Conservation (phyloP, 2,329 filamentous ascomycete genomes). For the Arthrobotrys entomopaga region DNA sequence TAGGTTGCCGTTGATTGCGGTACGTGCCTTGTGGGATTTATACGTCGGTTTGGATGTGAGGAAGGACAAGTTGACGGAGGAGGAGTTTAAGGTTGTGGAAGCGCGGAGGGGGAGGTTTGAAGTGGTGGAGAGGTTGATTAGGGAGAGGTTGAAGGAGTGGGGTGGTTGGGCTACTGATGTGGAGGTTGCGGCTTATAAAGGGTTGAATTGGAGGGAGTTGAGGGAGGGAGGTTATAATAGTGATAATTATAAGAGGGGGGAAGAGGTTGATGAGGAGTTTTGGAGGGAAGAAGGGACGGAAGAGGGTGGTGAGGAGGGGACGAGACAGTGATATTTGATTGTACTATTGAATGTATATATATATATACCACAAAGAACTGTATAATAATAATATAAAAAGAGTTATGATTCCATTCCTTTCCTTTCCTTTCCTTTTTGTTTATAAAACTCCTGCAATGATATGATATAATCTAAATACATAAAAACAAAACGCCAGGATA, state of each 20-base stretch:
- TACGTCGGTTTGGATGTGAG: neutral
- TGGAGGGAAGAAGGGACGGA: conserved; percentile 31
- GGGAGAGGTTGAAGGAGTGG: conserved; percentile 34
- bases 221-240: conserved; percentile 13
- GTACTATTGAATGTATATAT: neutral
- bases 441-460: conserved; percentile 22
- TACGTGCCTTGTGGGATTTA: conserved; percentile 40
- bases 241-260: conserved; percentile 7
- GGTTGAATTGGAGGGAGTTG: conserved; percentile 46
- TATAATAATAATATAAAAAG: no score
- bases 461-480: neutral
- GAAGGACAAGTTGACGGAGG: neutral
- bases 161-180: conserved; percentile 43
- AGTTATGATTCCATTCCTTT: no score
- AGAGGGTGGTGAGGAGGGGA: conserved; percentile 16
- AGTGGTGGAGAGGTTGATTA: conserved; percentile 28
- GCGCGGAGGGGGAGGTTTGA: conserved; percentile 9
- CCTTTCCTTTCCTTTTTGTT: neutral
- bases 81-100: conserved; percentile 11
- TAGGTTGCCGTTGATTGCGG: conserved; percentile 43
- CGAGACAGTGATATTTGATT: neutral
- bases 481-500: neutral
- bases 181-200: conserved; percentile 48
- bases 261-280: conserved; percentile 10
- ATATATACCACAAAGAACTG: no score